Percentiles rank a stretch among this genome's conserved stretches.
Conservation (phyloP, 768 basidiomycete genomes). For the Trametes gibbosa region DNA sequence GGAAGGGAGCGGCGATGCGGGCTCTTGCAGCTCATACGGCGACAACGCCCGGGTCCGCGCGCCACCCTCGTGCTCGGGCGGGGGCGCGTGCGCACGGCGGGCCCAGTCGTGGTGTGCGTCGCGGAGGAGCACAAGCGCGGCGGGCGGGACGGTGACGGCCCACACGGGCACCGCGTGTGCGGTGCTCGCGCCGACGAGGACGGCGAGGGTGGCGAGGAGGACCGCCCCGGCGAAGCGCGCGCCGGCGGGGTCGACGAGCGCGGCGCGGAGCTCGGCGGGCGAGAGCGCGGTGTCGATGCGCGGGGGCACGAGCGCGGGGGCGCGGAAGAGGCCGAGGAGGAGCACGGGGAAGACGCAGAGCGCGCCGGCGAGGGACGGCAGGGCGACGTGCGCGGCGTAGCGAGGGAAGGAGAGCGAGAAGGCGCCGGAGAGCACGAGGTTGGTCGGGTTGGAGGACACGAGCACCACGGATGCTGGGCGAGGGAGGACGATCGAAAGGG, state of each 20-base stretch:
- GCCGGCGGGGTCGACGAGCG: constrained; percentile 69
- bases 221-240: constrained; percentile 72
- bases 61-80: no score
- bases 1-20: neutral
- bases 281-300: constrained; percentile 24
- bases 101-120: constrained; percentile 49
- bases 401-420: constrained; percentile 74
- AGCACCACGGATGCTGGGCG: constrained; percentile 46
- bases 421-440: constrained; percentile 88
- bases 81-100: no score
- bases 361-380: constrained; percentile 73
- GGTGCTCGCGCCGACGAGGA: constrained; percentile 75
- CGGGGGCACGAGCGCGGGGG: constrained; percentile 30
- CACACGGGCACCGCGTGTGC: constrained; percentile 77
- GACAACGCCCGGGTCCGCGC: no score
- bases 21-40: constrained; percentile 8
- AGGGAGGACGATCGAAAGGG: no score
- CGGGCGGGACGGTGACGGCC: constrained; percentile 83
- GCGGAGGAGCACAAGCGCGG: constrained; percentile 63
- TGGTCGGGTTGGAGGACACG: constrained; percentile 92
- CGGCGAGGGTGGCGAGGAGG: constrained; percentile 63
- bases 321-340: constrained; percentile 52
- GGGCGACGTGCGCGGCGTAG: constrained; percentile 79
- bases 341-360: constrained; percentile 60
- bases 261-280: constrained; percentile 45